Conservation (phyloP, 169 alveolate genomes). For the Eimeria necatrix region DNA sequence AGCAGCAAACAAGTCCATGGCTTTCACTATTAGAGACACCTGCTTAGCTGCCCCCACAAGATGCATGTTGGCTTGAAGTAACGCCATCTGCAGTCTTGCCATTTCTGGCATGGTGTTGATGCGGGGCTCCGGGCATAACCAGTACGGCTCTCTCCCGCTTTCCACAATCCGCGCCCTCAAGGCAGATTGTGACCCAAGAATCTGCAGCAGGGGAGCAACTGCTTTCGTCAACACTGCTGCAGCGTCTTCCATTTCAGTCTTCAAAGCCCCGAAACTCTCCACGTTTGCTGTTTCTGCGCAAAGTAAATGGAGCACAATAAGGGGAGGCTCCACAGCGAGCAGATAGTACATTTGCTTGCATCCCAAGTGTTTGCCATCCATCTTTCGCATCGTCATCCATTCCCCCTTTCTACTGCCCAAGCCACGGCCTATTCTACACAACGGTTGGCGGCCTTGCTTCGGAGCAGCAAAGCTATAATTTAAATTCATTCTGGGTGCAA, state of each 20-base stretch:
- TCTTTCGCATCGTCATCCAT: too few relatives aligned
- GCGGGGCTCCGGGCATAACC: slow-evolving; percentile 3
- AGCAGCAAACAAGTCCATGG: slow-evolving; percentile 8
- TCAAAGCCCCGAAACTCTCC: background rate
- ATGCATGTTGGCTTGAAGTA: slow-evolving; percentile 24
- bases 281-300: background rate
- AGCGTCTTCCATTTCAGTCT: slow-evolving; percentile 6
- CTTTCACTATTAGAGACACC: background rate
- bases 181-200: background rate
- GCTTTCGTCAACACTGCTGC: background rate
- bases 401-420: too few relatives aligned
- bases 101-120: slow-evolving; percentile 10
- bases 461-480: too few relatives aligned
- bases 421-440: too few relatives aligned
- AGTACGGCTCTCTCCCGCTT: slow-evolving; percentile 29
- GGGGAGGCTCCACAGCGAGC: too few relatives aligned
- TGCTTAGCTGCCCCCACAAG: slow-evolving; percentile 30
- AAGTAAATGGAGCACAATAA: too few relatives aligned
- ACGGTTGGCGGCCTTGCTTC: too few relatives aligned
- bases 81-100: slow-evolving; percentile 16
- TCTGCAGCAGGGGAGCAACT: background rate
- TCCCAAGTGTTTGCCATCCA: too few relatives aligned
- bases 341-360: too few relatives aligned
- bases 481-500: too few relatives aligned
- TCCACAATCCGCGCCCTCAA: slow-evolving; percentile 4